Conservation (phyloP, 2,329 filamentous ascomycete species). For the Clarireedia monteithiana region DNA sequence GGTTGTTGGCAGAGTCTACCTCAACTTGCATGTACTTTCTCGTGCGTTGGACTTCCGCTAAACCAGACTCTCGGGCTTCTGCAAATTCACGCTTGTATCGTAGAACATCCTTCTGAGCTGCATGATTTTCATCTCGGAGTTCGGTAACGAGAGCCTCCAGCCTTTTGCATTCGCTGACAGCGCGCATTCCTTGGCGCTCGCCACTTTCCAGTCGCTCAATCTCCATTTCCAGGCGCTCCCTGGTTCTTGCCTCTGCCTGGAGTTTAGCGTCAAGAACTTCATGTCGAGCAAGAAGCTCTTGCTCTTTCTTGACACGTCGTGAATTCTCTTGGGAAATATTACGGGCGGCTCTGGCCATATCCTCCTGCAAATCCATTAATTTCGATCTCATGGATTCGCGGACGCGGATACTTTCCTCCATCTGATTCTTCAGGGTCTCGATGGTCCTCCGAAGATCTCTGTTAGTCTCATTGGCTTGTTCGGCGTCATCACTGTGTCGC, state of each 20-base stretch:
- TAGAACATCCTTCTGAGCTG: conserved; percentile 36
- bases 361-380: conserved; percentile 77
- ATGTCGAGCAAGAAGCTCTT: conserved; percentile 69
- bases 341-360: conserved; percentile 71
- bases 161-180: conserved; percentile 53
- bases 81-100: conserved; percentile 73
- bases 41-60: conserved; percentile 72
- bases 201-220: conserved; percentile 57
- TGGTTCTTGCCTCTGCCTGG: conserved; percentile 63
- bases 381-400: conserved; percentile 79
- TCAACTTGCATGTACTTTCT: conserved; percentile 73
- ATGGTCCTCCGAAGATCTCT: conserved; percentile 69
- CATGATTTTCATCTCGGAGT: conserved; percentile 57
- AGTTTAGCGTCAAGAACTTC: conserved; percentile 73
- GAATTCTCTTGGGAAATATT: conserved; percentile 80
- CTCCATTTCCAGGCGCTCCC: conserved; percentile 59
- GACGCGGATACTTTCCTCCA: conserved; percentile 78
- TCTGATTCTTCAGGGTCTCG: conserved; percentile 65
- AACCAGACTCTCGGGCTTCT: conserved; percentile 72
- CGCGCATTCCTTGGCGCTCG: conserved; percentile 57
- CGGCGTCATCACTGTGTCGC: conserved; percentile 51
- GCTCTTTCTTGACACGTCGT: conserved; percentile 69
- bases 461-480: conserved; percentile 51
- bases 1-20: conserved; percentile 74
- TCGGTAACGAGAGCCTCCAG: conserved; percentile 49